Evolutionary conservation across 2,329 filamentous ascomycete species (phyloP).

Genomic region (Pseudogymnoascus sp.): DNA sequence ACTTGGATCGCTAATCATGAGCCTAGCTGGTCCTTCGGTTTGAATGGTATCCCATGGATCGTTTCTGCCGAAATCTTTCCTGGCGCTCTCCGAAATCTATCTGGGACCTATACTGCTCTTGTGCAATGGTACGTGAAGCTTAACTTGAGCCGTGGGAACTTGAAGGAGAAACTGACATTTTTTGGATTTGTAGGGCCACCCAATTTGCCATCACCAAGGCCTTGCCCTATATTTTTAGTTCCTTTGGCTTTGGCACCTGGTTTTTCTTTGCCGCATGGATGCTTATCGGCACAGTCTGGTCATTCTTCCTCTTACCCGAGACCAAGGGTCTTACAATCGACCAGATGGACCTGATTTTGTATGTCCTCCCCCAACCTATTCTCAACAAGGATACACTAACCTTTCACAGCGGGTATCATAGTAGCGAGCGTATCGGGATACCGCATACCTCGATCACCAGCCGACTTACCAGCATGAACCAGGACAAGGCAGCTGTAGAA

Average conservation of each 20-base stretch:
- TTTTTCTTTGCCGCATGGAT: conserved; percentile 50
- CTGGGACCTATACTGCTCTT: conserved; percentile 10
- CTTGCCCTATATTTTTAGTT: conserved; percentile 37
- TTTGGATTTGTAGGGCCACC: conserved; percentile 34
- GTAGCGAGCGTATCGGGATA: background rate
- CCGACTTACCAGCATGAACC: background rate
- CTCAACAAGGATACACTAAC: background rate
- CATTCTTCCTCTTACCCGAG: conserved; percentile 45
- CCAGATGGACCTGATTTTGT: conserved; percentile 36
- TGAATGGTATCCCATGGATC: conserved; percentile 12
- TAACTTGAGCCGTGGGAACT: background rate
- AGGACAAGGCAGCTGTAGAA: background rate
- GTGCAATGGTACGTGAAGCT: background rate
- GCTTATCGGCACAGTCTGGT: conserved; percentile 39
- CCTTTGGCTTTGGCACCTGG: conserved; percentile 43
- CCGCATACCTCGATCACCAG: background rate
- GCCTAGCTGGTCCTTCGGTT: conserved; percentile 26
- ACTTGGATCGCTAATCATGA: background rate
- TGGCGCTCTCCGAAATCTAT: conserved; percentile 9
- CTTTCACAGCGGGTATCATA: background rate
- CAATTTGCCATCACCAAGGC: conserved; percentile 38
- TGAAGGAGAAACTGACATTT: conserved; percentile 19
- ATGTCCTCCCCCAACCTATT: background rate
- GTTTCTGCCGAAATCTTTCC: conserved; percentile 13
- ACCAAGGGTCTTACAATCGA: conserved; percentile 48